Evolutionary conservation across 768 basidiomycete species (phyloP).

Genomic region (Guyanaporus albipodus): DNA sequence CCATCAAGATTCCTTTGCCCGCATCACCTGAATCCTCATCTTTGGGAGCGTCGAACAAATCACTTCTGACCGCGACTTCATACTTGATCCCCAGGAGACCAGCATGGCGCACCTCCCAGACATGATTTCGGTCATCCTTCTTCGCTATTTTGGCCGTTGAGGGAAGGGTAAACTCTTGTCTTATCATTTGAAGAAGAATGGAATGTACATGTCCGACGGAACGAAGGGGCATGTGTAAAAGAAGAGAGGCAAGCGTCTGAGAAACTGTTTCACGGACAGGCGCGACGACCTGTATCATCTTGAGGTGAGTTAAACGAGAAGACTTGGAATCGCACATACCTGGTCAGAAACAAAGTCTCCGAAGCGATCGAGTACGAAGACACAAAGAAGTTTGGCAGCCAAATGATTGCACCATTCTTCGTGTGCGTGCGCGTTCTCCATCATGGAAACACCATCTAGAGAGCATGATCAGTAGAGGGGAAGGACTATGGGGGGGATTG

Average conservation of each 20-base stretch:
- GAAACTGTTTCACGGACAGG: constrained; percentile 96
- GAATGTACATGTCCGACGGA: constrained; percentile 78
- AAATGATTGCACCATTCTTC: constrained; percentile 89
- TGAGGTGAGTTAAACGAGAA: neutral
- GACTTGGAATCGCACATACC: constrained; percentile 30
- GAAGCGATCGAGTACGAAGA: constrained; percentile 95
- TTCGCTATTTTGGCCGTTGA: constrained; percentile 31
- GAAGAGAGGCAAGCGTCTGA: constrained; percentile 86
- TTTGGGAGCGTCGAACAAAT: constrained; percentile 54
- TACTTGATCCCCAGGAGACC: constrained; percentile 96
- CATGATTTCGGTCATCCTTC: constrained; percentile 48
- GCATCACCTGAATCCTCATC: constrained; percentile 35
- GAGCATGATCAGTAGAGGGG: neutral
- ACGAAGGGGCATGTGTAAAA: constrained; percentile 82
- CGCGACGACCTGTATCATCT: constrained; percentile 65
- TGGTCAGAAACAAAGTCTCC: constrained; percentile 97
- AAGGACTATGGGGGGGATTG: neutral
- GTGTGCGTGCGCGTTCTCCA: constrained; percentile 64
- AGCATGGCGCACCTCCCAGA: constrained; percentile 99
- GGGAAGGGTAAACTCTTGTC: constrained; percentile 68
- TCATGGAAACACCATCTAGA: constrained; percentile 46
- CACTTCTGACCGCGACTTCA: constrained; percentile 89
- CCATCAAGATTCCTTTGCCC: constrained; percentile 61
- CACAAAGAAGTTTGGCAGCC: constrained; percentile 78
- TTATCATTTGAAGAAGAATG: constrained; percentile 88